These are phyloP conservation scores for Saprolegnia parasitica DNA, from an alignment of 352 stramenopile genomes.

Conservation along the genomic window DNA sequence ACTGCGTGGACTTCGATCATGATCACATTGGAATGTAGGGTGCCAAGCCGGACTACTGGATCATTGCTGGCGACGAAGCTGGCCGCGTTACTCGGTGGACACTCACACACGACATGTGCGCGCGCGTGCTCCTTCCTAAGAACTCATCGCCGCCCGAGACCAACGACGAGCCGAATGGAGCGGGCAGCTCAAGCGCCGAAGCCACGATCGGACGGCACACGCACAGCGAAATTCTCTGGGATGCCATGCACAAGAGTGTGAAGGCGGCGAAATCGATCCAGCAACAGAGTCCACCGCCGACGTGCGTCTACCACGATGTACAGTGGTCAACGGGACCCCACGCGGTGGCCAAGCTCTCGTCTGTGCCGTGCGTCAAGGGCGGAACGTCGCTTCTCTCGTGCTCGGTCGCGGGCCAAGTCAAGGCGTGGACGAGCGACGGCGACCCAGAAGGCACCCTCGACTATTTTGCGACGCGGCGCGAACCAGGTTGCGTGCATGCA, in stretches of 20 bases:
- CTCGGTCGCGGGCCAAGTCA: conserved; percentile 49
- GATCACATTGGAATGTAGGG: conserved; percentile 24
- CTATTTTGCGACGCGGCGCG: conserved; percentile 56
- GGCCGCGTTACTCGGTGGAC: conserved; percentile 43
- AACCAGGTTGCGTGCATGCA: conserved; percentile 32
- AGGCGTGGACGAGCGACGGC: conserved; percentile 49
- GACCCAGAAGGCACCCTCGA: conserved; percentile 48
- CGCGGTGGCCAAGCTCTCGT: conserved; percentile 34
- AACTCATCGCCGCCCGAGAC: neutral
- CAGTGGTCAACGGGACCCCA: conserved; percentile 45
- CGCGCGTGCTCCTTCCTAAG: neutral
- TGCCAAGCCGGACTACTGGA: conserved; percentile 36
- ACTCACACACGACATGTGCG: conserved; percentile 18
- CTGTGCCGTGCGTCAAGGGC: conserved; percentile 38
- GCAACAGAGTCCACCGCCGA: neutral
- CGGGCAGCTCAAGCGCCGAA: neutral
- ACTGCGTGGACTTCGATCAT: neutral
- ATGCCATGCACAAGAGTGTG: neutral
- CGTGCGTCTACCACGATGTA: neutral
- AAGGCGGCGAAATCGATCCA: neutral
- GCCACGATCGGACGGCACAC: conserved; percentile 4
- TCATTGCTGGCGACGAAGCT: conserved; percentile 45
- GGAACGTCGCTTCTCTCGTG: conserved; percentile 47
- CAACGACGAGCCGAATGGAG: neutral
- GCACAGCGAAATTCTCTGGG: conserved; percentile 10